A percentile compares a stretch with the other conserved stretches of the same genome.
Conservation (phyloP, 345 rosid species). For the Hibiscus tridactylites region DNA sequence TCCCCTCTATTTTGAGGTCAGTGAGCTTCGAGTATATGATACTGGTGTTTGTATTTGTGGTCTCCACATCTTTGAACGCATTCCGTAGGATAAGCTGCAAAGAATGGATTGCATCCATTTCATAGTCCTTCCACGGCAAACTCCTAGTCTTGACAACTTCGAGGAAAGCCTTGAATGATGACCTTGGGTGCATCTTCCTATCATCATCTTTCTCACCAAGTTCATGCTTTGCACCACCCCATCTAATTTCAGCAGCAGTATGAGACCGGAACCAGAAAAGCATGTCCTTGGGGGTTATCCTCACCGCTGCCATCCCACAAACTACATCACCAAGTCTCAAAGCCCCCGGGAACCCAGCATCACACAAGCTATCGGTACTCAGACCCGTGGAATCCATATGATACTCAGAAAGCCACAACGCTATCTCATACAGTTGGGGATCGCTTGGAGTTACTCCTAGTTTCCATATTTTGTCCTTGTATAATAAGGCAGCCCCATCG, state of each 20-base stretch:
- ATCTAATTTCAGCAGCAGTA: constrained; percentile 75
- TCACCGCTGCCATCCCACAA: constrained; percentile 99
- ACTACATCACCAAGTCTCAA: constrained; percentile 55
- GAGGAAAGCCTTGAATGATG: constrained; percentile 91
- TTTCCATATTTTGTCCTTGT: constrained; percentile 61
- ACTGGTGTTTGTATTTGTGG: constrained; percentile 33
- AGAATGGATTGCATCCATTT: constrained; percentile 97
- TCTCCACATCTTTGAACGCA: constrained; percentile 54
- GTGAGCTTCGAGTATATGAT: constrained; percentile 52
- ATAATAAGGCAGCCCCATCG: constrained; percentile 83
- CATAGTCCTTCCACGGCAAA: constrained; percentile 94
- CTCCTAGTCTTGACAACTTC: constrained; percentile 82
- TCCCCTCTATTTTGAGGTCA: constrained; percentile 79
- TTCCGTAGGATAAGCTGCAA: constrained; percentile 87
- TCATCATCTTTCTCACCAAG: constrained; percentile 70
- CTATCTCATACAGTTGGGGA: constrained; percentile 55
- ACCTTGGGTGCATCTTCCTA: constrained; percentile 90
- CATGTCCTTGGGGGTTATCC: constrained; percentile 61
- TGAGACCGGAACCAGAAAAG: constrained; percentile 93
- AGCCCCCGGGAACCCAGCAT: constrained; percentile 83
- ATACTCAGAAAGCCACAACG: constrained; percentile 62
- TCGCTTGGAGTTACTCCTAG: constrained; percentile 72
- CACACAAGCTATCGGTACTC: constrained; percentile 85
- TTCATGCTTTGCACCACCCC: constrained; percentile 98
- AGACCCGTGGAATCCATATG: constrained; percentile 90